These are phyloP conservation scores for Rhizopus sp. DNA, from an alignment of 371 early-diverging fungal species.

Conservation along the genomic window DNA sequence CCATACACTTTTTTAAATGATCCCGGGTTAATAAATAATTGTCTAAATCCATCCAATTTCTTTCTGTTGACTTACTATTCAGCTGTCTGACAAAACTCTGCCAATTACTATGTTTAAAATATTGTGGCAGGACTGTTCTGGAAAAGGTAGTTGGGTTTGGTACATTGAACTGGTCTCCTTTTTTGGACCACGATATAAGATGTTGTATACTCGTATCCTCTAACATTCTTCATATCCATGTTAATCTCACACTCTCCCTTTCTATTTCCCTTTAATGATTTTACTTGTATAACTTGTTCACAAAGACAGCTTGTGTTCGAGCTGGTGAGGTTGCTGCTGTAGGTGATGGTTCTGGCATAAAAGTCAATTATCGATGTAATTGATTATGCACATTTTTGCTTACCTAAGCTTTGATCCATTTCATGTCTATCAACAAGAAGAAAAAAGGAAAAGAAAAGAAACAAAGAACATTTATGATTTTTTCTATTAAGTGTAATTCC, in stretches of 20 bases:
- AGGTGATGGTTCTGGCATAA: too few relatives aligned
- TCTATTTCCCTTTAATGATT: not conserved
- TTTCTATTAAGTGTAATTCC: not conserved
- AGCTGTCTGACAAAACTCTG: constrained; percentile 86
- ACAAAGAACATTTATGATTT: not conserved
- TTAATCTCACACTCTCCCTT: not conserved
- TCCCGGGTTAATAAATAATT: not conserved
- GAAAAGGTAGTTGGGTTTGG: constrained; percentile 59
- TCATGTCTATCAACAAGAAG: not conserved
- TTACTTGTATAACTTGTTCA: constrained; percentile 67
- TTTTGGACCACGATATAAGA: constrained; percentile 65
- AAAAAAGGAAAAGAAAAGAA: constrained; percentile 2
- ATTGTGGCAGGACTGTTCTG: constrained; percentile 64
- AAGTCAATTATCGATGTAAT: too few relatives aligned
- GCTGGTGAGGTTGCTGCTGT: not conserved
- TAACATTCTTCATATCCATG: constrained; percentile 43
- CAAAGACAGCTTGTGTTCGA: constrained; percentile 64
- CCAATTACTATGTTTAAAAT: constrained; percentile 89
- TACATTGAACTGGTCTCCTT: constrained; percentile 67
- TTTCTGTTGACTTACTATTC: constrained; percentile 54
- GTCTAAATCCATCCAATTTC: not conserved
- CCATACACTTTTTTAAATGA: constrained; percentile 47
- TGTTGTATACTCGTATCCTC: constrained; percentile 57
- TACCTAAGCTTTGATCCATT: too few relatives aligned
- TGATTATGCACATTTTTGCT: too few relatives aligned